These are phyloP conservation scores for Suillus sp. DNA, from an alignment of 768 basidiomycete species.

Conservation along the genomic window DNA sequence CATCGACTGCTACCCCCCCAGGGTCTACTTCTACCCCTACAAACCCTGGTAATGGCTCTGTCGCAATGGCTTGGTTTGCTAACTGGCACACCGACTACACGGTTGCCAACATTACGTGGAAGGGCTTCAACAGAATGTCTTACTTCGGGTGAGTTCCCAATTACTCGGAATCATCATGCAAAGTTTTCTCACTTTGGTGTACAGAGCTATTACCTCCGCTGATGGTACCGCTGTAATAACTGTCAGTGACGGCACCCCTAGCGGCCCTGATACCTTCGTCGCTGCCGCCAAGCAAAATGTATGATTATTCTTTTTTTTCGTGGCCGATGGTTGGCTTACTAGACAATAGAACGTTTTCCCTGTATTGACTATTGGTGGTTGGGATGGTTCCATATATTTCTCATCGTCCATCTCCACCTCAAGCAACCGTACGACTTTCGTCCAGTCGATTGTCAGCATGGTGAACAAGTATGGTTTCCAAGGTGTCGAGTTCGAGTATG, in stretches of 20 bases:
- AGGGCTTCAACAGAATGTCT: conserved; percentile 64
- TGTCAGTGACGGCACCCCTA: conserved; percentile 10
- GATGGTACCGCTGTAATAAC: conserved; percentile 18
- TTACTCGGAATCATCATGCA: too few species aligned
- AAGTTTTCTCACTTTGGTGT: not conserved
- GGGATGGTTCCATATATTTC: conserved; percentile 65
- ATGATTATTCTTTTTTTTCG: conserved; percentile 2
- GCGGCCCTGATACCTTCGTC: conserved; percentile 21
- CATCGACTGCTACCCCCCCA: conserved; percentile 13
- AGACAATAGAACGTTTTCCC: conserved; percentile 52
- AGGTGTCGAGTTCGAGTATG: conserved; percentile 73
- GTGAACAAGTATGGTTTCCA: conserved; percentile 52
- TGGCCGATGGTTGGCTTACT: not conserved
- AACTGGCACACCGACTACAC: conserved; percentile 60
- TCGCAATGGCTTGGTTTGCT: conserved; percentile 70
- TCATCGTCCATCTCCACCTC: conserved; percentile 57
- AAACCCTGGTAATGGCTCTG: conserved; percentile 21
- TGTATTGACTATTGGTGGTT: conserved; percentile 65
- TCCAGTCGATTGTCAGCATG: conserved; percentile 52
- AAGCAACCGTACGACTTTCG: conserved; percentile 58
- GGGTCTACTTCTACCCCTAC: conserved; percentile 7
- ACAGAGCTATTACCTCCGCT: conserved; percentile 19
- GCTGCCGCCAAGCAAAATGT: conserved; percentile 31
- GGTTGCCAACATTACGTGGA: conserved; percentile 61
- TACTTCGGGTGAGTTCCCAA: conserved; percentile 56